Evolutionary conservation across 2,329 filamentous ascomycete species (phyloP).

Genomic region (Trichoderma oligosporum): DNA sequence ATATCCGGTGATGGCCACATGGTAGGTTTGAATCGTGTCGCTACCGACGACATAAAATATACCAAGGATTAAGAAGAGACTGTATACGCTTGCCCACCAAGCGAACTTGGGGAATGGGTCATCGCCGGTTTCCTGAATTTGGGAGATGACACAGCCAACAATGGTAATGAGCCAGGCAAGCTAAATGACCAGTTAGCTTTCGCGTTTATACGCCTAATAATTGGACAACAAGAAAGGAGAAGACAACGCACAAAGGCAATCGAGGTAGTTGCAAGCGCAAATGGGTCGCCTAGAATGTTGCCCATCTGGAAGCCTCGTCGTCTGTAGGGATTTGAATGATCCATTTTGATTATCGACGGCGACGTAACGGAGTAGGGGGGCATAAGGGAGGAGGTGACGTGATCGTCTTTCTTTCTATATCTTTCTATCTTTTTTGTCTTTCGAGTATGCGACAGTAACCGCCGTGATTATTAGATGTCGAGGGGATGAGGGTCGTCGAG

Average conservation of each 20-base stretch:
- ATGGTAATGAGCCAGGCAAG: constrained; percentile 94
- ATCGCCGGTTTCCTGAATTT: constrained; percentile 44
- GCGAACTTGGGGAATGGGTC: constrained; percentile 73
- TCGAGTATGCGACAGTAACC: constrained; percentile 11
- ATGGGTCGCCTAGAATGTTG: constrained; percentile 93
- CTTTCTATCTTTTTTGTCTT: no score
- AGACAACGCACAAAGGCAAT: constrained; percentile 71
- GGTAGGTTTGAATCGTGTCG: constrained; percentile 80
- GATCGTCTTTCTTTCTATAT: no score
- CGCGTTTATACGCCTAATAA: constrained; percentile 4
- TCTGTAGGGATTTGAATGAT: constrained; percentile 59
- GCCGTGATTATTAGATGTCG: not conserved
- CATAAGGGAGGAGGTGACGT: no score
- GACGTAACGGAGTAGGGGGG: constrained; percentile 68
- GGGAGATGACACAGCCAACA: constrained; percentile 75
- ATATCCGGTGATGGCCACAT: constrained; percentile 87
- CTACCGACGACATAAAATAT: constrained; percentile 80
- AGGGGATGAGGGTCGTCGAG: constrained; percentile 13
- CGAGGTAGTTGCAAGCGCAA: constrained; percentile 89
- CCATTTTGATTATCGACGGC: constrained; percentile 77
- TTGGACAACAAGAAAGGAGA: not conserved
- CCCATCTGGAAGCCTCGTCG: constrained; percentile 68
- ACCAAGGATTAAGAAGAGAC: constrained; percentile 75
- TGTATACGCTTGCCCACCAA: constrained; percentile 89
- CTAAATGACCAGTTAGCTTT: constrained; percentile 44